Conservation (phyloP, 345 rosid species). For the Conringia planisiliqua region DNA sequence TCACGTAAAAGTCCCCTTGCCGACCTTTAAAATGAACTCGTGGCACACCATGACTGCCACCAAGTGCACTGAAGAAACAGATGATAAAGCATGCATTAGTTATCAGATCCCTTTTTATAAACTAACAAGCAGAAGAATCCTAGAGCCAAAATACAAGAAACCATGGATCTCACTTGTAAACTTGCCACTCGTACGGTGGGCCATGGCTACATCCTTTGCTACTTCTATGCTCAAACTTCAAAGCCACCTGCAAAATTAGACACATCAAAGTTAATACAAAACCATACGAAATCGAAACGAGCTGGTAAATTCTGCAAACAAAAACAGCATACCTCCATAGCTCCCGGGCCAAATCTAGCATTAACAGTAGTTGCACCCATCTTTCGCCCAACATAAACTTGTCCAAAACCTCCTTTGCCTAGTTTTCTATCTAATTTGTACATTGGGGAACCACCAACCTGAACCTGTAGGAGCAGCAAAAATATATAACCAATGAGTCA, state of each 20-base stretch:
- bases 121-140: not conserved
- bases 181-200: conserved; percentile 99
- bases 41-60: conserved; percentile 88
- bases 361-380: conserved; percentile 35
- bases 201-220: conserved; percentile 97
- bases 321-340: conserved; percentile 56
- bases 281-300: not conserved
- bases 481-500: not conserved
- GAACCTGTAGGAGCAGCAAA: conserved; percentile 48
- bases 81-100: conserved; percentile 11
- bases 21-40: conserved; percentile 80
- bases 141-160: not conserved
- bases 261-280: not conserved
- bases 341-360: conserved; percentile 73
- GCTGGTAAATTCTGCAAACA: not conserved
- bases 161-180: conserved; percentile 64
- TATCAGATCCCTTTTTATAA: not conserved
- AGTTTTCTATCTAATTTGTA: conserved; percentile 76
- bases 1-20: conserved; percentile 78
- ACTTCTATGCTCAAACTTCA: conserved; percentile 90
- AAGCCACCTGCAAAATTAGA: conserved; percentile 62
- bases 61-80: conserved; percentile 56
- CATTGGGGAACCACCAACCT: conserved; percentile 80
- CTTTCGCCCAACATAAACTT: conserved; percentile 87
- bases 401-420: conserved; percentile 99